These are phyloP conservation scores for Saccharomyces kudriavzevii DNA, from an alignment of 805 yeast species.

Conservation along the genomic window DNA sequence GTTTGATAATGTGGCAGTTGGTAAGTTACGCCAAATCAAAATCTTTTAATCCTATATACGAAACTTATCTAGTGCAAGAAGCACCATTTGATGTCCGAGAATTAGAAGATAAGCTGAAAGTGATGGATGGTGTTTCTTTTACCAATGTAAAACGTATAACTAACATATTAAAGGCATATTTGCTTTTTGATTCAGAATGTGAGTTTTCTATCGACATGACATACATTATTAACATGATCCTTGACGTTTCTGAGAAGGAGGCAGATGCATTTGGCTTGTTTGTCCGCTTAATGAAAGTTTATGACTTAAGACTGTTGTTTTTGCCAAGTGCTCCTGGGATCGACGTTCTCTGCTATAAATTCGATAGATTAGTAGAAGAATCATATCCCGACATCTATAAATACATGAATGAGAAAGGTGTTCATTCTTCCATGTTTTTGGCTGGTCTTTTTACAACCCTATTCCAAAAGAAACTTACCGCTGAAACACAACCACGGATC, in stretches of 20 bases:
- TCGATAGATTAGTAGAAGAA: slow-evolving; percentile 79
- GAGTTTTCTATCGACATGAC: slow-evolving; percentile 97
- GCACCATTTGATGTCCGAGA: slow-evolving; percentile 54
- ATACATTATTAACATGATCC: slow-evolving; percentile 70
- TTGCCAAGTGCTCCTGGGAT: slow-evolving; percentile 87
- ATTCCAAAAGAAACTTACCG: slow-evolving; percentile 84
- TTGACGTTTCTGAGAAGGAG: slow-evolving; percentile 56
- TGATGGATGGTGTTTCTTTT: slow-evolving; percentile 43
- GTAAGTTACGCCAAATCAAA: slow-evolving; percentile 66
- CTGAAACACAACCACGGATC: slow-evolving; percentile 68
- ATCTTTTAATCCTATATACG: slow-evolving; percentile 24
- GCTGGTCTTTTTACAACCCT: slow-evolving; percentile 92
- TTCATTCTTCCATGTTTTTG: slow-evolving; percentile 87
- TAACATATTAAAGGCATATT: slow-evolving; percentile 71
- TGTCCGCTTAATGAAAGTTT: slow-evolving; percentile 71
- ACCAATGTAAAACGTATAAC: slow-evolving; percentile 55
- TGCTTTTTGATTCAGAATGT: slow-evolving; percentile 76
- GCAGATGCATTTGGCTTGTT: slow-evolving; percentile 75
- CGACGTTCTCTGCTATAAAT: slow-evolving; percentile 73
- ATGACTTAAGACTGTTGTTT: slow-evolving; percentile 64
- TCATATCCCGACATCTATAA: slow-evolving; percentile 57
- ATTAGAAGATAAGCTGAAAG: not conserved
- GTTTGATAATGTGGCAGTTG: slow-evolving; percentile 88
- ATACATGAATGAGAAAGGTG: slow-evolving; percentile 77
- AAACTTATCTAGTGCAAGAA: slow-evolving; percentile 39